Evolutionary conservation across 2,329 filamentous ascomycete species (phyloP), one percentile per base, ranked within the genome.

Genomic region (Fusarium sp.): DNA sequence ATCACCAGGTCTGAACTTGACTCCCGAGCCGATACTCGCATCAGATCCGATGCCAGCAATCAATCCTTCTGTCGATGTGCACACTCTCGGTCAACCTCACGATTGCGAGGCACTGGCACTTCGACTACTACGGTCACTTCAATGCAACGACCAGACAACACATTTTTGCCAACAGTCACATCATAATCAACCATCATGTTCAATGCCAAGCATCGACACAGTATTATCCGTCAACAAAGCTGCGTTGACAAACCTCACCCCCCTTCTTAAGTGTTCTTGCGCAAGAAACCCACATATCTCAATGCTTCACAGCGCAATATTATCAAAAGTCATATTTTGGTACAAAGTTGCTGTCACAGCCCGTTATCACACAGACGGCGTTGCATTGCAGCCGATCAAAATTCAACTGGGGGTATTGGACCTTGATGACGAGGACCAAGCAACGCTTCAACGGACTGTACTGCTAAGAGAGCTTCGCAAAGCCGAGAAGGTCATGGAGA

Each of bases 301-400:
- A 0, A 56, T 71, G 20, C 29, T 70, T 1, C 67, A 70, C 22
- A 55, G 67, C 12, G 68, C 67, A n/a, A 70, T 70, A 12, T 20
- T 70, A 14, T 63, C 52, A n/a, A 70, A 70, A 1, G 58, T 70
- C 4, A 52, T 70, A 0, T 70, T 71, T 14, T 71, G 67, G 67
- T 70, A 70, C 29, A 56, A 42, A 5, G 25, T 68, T 2, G 57
- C 66, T 2, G 62, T 63, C 4, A 52, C 62, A 5, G 44, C 57
- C 3, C 52, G 57, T 0, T 55, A 68, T 9, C 49, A 71, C 15
- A 25, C 44, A 0, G 57, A 68, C 2, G 52, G 44, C 0, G 34
- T 63, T 0, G 49, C 51, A 5, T 5, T 68, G 6, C 53, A 45
- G 3, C 67, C 67, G 1, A 68, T 71, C 44, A 70, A 70, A 40